Conservation (phyloP, 352 stramenopile species). For the Globisporangium solare region DNA sequence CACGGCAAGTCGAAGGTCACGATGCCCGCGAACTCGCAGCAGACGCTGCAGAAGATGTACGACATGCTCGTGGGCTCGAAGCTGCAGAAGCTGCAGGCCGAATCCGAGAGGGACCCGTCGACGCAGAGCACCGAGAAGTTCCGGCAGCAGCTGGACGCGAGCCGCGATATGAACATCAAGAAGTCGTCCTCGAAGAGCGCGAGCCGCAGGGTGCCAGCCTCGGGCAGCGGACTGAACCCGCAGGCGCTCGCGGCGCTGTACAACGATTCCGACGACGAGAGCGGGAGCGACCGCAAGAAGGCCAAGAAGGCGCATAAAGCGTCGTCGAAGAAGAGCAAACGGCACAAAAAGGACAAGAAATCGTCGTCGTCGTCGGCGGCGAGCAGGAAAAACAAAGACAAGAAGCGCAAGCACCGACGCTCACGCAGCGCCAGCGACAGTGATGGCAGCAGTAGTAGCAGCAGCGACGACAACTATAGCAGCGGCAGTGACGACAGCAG, state of each 20-base stretch:
- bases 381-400: slow-evolving; percentile 14
- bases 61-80: slow-evolving; percentile 65
- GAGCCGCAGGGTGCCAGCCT: slow-evolving; percentile 17
- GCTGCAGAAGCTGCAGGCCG: slow-evolving; percentile 65
- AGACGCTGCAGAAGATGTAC: slow-evolving; percentile 76
- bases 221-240: slow-evolving; percentile 55
- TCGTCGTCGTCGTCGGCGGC: slow-evolving; percentile 14
- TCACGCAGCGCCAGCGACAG: slow-evolving; percentile 19
- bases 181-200: slow-evolving; percentile 37
- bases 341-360: slow-evolving; percentile 41
- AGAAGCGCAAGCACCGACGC: slow-evolving; percentile 14
- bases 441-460: slow-evolving; percentile 1
- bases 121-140: slow-evolving; percentile 40
- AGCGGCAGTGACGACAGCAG: slow-evolving; percentile 6
- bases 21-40: slow-evolving; percentile 42
- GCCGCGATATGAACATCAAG: slow-evolving; percentile 55
- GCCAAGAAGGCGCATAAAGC: slow-evolving; percentile 14
- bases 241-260: slow-evolving; percentile 68
- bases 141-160: slow-evolving; percentile 60
- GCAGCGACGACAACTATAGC: slow-evolving; percentile 14
- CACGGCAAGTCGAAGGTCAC: slow-evolving; percentile 48
- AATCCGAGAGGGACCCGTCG: slow-evolving; percentile 37
- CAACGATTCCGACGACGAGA: slow-evolving; percentile 19
- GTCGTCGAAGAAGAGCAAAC: slow-evolving; percentile 38
- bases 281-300: slow-evolving; percentile 5